Evolutionary conservation across 805 yeast species (phyloP).

Genomic region (Saturnispora mendoncae): DNA sequence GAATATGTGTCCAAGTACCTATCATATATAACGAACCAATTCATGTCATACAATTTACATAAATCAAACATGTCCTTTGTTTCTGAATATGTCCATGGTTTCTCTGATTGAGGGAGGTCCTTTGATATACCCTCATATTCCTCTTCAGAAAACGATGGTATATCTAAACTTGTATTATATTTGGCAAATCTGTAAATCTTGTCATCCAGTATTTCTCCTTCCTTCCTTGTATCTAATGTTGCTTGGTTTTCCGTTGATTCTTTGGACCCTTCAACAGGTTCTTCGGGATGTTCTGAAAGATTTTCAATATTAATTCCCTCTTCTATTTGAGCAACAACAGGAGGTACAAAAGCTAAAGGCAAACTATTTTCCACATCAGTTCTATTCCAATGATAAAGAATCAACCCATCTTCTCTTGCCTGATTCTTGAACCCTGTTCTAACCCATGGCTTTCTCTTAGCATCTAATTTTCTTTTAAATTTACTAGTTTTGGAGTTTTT

Average conservation of each 20-base stretch:
- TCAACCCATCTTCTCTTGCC: slow-evolving; percentile 42
- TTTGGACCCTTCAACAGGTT: neutral
- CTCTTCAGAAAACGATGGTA: slow-evolving; percentile 59
- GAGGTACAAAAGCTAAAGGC: neutral
- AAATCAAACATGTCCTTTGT: slow-evolving; percentile 70
- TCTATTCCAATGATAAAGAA: slow-evolving; percentile 78
- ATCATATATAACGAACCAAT: slow-evolving; percentile 64
- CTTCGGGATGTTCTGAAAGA: neutral
- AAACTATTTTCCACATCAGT: slow-evolving; percentile 33
- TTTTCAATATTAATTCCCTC: neutral
- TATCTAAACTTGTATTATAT: slow-evolving; percentile 56
- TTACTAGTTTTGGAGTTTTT: slow-evolving; percentile 22
- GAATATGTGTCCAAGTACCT: slow-evolving; percentile 35
- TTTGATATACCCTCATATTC: slow-evolving; percentile 38
- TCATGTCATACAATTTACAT: slow-evolving; percentile 47
- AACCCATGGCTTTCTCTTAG: slow-evolving; percentile 55
- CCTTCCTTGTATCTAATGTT: slow-evolving; percentile 23
- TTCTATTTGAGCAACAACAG: neutral
- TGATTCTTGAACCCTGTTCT: slow-evolving; percentile 50
- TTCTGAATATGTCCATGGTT: slow-evolving; percentile 65
- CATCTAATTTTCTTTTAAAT: slow-evolving; percentile 58
- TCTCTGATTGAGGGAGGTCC: neutral
- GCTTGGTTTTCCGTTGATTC: slow-evolving; percentile 3
- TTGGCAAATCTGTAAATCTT: slow-evolving; percentile 55
- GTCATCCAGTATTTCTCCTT: slow-evolving; percentile 14